Evolutionary conservation across 169 alveolate species (phyloP).

Genomic region (Plasmodium gonderi): DNA sequence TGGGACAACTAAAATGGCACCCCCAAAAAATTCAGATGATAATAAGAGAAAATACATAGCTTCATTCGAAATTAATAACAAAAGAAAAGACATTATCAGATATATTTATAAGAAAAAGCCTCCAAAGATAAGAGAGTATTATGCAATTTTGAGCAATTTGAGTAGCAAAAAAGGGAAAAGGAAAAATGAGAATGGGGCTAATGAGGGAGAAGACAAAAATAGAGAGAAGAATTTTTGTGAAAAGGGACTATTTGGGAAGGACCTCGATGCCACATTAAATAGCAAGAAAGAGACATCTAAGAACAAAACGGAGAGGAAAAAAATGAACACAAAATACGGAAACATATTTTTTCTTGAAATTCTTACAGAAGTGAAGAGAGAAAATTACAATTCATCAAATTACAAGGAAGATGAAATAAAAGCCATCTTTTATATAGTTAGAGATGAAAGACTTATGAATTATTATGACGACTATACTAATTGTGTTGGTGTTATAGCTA

Average conservation of each 20-base stretch:
- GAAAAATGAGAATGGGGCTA: not conserved
- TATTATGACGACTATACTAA: slow-evolving; percentile 28
- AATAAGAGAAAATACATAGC: slow-evolving; percentile 21
- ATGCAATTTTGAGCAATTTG: slow-evolving; percentile 11
- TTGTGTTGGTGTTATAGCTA: slow-evolving; percentile 62
- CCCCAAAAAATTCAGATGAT: not conserved
- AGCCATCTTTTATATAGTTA: slow-evolving; percentile 37
- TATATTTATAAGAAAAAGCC: slow-evolving; percentile 35
- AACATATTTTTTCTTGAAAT: slow-evolving; percentile 51
- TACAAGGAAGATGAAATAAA: slow-evolving; percentile 43
- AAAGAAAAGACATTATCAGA: slow-evolving; percentile 37
- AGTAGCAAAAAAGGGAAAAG: not conserved
- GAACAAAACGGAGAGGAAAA: slow-evolving; percentile 6
- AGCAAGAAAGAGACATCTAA: not conserved
- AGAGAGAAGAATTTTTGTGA: not conserved
- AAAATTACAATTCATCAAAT: slow-evolving; percentile 17
- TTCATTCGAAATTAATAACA: slow-evolving; percentile 33
- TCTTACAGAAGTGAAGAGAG: slow-evolving; percentile 37
- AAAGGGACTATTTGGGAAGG: not conserved
- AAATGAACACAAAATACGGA: slow-evolving; percentile 63
- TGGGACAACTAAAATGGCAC: not conserved
- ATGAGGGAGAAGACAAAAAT: not conserved
- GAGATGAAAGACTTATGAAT: slow-evolving; percentile 59
- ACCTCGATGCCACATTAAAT: not conserved
- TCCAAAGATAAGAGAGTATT: slow-evolving; percentile 36